Evolutionary conservation across 2,329 filamentous ascomycete genomes (phyloP).

Genomic region (Diaporthe vexans): DNA sequence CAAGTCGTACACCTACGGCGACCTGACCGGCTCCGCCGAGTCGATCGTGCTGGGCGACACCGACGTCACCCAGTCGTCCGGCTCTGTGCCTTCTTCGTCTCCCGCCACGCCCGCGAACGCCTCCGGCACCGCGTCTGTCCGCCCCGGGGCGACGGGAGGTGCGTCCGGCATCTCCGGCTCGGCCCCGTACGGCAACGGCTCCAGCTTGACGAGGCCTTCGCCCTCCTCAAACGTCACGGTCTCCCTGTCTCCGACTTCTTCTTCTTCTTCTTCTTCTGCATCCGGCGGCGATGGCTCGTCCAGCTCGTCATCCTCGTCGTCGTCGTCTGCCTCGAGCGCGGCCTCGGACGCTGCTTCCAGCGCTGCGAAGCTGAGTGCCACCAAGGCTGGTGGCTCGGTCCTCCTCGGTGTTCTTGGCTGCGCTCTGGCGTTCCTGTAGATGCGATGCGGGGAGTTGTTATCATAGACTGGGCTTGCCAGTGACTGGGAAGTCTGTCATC

Average conservation of each 20-base stretch:
- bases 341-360: neutral
- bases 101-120: neutral
- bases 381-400: neutral
- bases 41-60: conserved; percentile 56
- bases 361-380: neutral
- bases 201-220: conserved; percentile 38
- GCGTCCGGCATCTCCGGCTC: conserved; percentile 5
- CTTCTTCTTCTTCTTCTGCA: conserved; percentile 22
- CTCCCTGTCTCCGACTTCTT: conserved; percentile 32
- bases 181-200: conserved; percentile 21
- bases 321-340: conserved; percentile 23
- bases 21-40: conserved; percentile 56
- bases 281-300: neutral
- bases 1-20: conserved; percentile 58
- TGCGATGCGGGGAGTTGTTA: too few relatives aligned
- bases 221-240: conserved; percentile 38
- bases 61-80: conserved; percentile 39
- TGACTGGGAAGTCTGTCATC: neutral
- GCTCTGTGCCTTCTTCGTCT: neutral
- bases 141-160: neutral
- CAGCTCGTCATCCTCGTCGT: conserved; percentile 1
- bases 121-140: neutral
- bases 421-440: conserved; percentile 6
- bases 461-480: neutral
- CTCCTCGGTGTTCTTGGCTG: conserved; percentile 8